Conservation (phyloP, 2,329 filamentous ascomycete genomes). For the Zasmidium citrigriseum region DNA sequence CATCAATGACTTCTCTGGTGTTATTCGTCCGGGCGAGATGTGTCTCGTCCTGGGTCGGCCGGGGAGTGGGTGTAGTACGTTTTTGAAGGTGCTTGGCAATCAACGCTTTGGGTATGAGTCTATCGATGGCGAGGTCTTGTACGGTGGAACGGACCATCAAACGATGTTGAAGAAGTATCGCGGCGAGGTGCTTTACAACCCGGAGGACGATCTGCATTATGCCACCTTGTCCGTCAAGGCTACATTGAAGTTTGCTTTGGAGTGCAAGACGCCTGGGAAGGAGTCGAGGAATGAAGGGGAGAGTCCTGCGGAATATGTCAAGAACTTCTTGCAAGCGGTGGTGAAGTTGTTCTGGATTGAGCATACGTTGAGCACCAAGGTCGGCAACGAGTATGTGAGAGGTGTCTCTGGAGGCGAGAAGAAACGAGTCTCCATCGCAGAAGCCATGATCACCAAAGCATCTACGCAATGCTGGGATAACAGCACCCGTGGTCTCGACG, state of each 20-base stretch:
- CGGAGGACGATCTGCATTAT: constrained; percentile 80
- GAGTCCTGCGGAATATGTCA: constrained; percentile 65
- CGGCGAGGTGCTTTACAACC: constrained; percentile 83
- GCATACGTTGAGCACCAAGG: constrained; percentile 71
- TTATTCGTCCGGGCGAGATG: constrained; percentile 72
- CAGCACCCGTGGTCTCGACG: constrained; percentile 69
- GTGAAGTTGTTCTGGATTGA: constrained; percentile 75
- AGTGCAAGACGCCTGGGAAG: constrained; percentile 65
- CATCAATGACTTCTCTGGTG: constrained; percentile 65
- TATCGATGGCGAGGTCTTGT: constrained; percentile 2
- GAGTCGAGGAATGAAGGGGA: constrained; percentile 57
- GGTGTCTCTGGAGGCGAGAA: constrained; percentile 74
- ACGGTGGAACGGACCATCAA: constrained; percentile 47
- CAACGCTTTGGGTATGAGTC: constrained; percentile 39
- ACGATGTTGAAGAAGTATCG: constrained; percentile 77
- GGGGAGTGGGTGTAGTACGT: constrained; percentile 71
- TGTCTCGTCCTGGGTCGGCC: constrained; percentile 72
- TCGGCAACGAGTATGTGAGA: constrained; percentile 73
- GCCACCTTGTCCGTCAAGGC: constrained; percentile 74
- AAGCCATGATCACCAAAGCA: constrained; percentile 67
- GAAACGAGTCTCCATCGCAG: constrained; percentile 78
- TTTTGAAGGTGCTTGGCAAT: constrained; percentile 61
- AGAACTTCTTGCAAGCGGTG: constrained; percentile 37
- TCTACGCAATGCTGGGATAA: constrained; percentile 72
- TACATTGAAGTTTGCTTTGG: constrained; percentile 76